Conservation (phyloP, 1,139 yeast species). For the Yamadazyma atlantica region DNA sequence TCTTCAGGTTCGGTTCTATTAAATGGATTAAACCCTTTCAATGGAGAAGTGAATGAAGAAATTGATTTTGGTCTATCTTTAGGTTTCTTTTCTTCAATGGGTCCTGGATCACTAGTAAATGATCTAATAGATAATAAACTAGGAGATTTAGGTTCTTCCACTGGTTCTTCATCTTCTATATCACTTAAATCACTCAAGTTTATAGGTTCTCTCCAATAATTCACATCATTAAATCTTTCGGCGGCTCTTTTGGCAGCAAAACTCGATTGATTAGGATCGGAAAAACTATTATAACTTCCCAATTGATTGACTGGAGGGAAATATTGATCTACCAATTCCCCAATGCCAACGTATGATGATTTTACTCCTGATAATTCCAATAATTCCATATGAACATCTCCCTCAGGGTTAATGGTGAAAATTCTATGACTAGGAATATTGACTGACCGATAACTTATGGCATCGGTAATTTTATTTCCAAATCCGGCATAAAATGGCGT, state of each 20-base stretch:
- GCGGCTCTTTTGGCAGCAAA: slow-evolving; percentile 34
- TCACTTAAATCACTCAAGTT: slow-evolving; percentile 61
- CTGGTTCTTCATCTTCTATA: slow-evolving; percentile 26
- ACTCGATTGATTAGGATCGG: slow-evolving; percentile 27
- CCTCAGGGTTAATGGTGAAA: slow-evolving; percentile 93
- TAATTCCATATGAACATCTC: slow-evolving; percentile 97
- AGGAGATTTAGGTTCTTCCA: slow-evolving; percentile 19
- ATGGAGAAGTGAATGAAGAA: slow-evolving; percentile 42
- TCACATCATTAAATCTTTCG: slow-evolving; percentile 79
- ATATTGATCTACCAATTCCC: slow-evolving; percentile 94
- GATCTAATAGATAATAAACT: slow-evolving; percentile 20
- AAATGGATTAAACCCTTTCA: slow-evolving; percentile 43
- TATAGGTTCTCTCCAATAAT: slow-evolving; percentile 88
- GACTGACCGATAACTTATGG: slow-evolving; percentile 89
- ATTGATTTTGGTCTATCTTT: slow-evolving; percentile 35
- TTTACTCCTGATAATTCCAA: slow-evolving; percentile 91
- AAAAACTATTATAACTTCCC: slow-evolving; percentile 34
- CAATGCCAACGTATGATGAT: slow-evolving; percentile 84
- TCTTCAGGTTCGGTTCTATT: slow-evolving; percentile 21
- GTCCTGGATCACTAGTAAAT: slow-evolving; percentile 12
- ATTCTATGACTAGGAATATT: slow-evolving; percentile 93
- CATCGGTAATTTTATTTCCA: slow-evolving; percentile 96
- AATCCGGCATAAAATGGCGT: slow-evolving; percentile 97
- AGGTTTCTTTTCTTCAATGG: slow-evolving; percentile 6
- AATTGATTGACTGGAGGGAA: slow-evolving; percentile 78